These are phyloP conservation scores for Malus hybrid DNA, from an alignment of 331 rosid species.

Conservation along the genomic window DNA sequence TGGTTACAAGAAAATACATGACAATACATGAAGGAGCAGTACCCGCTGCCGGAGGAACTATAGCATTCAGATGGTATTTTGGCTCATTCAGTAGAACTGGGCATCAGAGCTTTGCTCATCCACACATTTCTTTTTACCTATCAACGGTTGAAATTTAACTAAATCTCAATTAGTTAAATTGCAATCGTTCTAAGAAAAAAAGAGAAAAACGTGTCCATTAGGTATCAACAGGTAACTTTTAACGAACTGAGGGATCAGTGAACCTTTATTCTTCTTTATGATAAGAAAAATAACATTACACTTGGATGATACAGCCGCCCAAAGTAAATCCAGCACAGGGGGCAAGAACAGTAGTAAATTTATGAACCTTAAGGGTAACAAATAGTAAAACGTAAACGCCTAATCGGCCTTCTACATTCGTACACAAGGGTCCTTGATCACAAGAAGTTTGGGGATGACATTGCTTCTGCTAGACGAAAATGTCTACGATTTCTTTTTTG, in stretches of 20 bases:
- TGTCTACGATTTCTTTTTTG: constrained; percentile 32
- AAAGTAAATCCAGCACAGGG: not conserved
- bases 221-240: too few species aligned
- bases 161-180: too few species aligned
- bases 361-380: not conserved
- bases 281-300: not conserved
- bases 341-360: not conserved
- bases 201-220: too few species aligned
- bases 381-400: not conserved
- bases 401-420: not conserved
- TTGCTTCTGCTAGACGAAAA: constrained; percentile 1
- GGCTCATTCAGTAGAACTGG: too few species aligned
- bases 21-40: too few species aligned
- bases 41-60: too few species aligned
- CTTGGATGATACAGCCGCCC: not conserved
- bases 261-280: not conserved
- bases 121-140: too few species aligned
- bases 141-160: too few species aligned
- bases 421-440: not conserved
- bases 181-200: too few species aligned
- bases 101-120: too few species aligned
- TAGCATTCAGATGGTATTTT: too few species aligned
- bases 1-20: too few species aligned
- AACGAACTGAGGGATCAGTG: not conserved
- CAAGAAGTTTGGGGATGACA: not conserved